Evolutionary conservation across 208 protist species (phyloP).

Genomic region (Acanthamoeba pearcei): DNA sequence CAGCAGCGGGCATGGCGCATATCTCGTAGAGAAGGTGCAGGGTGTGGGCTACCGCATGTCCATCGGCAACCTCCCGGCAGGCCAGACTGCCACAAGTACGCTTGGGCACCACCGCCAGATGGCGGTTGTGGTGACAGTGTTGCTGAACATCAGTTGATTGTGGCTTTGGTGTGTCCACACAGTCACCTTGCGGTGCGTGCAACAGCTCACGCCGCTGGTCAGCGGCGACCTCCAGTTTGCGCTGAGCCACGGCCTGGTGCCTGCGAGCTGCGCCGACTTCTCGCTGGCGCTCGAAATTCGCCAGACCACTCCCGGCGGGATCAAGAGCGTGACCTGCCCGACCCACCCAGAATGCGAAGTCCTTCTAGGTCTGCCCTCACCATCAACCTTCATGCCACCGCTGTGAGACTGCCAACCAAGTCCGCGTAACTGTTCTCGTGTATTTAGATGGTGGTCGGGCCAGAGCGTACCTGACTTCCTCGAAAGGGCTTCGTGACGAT

Average conservation of each 20-base stretch:
- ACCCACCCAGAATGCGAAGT: neutral
- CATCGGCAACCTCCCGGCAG: neutral
- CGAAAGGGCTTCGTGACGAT: neutral
- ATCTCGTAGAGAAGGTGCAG: slow-evolving; percentile 12
- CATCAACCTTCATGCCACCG: neutral
- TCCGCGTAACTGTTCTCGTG: neutral
- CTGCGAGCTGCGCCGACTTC: neutral
- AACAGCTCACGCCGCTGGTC: neutral
- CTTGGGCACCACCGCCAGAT: neutral
- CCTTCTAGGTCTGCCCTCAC: neutral
- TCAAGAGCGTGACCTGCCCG: neutral
- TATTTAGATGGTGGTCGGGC: neutral
- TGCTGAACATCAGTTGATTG: neutral
- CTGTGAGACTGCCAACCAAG: neutral
- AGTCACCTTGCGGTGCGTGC: slow-evolving; percentile 5
- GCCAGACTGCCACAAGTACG: neutral
- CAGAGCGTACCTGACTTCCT: neutral
- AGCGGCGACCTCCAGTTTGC: neutral
- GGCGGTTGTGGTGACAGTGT: neutral
- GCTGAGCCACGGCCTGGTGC: neutral
- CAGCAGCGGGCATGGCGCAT: slow-evolving; percentile 31
- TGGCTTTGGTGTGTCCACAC: neutral
- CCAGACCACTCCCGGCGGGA: neutral
- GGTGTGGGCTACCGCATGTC: slow-evolving; percentile 22
- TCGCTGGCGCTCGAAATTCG: neutral